phyloP scores from a whole-genome alignment of 768 basidiomycete genomes.

The Lentinula detonsa region DNA sequence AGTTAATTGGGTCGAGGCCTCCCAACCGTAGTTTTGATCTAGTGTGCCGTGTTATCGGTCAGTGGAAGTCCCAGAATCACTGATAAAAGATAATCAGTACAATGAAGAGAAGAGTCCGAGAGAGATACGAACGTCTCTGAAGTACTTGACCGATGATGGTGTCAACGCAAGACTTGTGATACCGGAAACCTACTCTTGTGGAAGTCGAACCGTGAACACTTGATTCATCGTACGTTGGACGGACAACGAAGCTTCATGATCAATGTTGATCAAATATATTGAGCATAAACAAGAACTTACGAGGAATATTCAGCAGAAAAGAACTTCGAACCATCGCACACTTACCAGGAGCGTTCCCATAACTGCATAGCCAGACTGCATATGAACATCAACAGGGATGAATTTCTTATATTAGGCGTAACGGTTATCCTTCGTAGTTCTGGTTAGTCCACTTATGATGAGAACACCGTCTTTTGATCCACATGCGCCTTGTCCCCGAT shows the following conservation, averaged over 20 bases:
- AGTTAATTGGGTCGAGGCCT: conserved; percentile 61
- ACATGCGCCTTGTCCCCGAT: too few species aligned
- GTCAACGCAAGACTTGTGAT: conserved; percentile 9
- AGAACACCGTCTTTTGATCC: too few species aligned
- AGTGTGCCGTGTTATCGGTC: conserved; percentile 77
- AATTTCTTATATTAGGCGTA: too few species aligned
- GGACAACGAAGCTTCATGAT: too few species aligned
- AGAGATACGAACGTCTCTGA: conserved; percentile 29
- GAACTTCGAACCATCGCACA: too few species aligned
- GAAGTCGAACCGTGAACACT: conserved; percentile 62
- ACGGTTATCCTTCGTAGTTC: too few species aligned
- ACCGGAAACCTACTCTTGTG: conserved; percentile 49
- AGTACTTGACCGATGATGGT: conserved; percentile 23
- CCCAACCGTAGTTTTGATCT: conserved; percentile 74
- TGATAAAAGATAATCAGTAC: conserved; percentile 16
- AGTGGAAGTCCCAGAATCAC: conserved; percentile 71
- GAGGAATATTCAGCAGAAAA: neutral
- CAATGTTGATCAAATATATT: conserved; percentile 45
- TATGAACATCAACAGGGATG: too few species aligned
- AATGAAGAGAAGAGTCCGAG: neutral
- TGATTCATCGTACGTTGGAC: too few species aligned
- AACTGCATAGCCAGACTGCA: too few species aligned
- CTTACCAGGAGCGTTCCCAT: too few species aligned
- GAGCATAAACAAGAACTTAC: conserved; percentile 31
- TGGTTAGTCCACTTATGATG: too few species aligned